Evolutionary conservation across 1,139 yeast genomes (phyloP).

Genomic region (Magnusiomyces suaveolens): DNA sequence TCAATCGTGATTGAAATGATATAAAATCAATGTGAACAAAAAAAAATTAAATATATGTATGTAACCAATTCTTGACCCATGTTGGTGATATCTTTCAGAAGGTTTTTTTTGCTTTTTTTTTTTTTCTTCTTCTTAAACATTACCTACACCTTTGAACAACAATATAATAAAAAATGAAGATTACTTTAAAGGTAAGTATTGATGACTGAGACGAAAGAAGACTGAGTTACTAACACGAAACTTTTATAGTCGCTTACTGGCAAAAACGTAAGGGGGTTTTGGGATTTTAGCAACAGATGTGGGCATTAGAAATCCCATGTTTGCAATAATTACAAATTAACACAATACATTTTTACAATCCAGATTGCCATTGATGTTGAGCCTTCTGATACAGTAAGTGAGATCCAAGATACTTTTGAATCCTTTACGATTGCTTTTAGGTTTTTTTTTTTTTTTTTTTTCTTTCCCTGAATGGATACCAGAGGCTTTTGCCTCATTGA

Average conservation of each 20-base stretch:
- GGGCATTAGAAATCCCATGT: neutral
- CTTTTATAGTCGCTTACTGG: constrained; percentile 30
- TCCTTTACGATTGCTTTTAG: neutral
- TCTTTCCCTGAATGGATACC: neutral
- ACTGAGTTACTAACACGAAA: constrained; percentile 17
- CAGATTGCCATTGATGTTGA: constrained; percentile 73
- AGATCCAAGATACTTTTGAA: too few relatives aligned
- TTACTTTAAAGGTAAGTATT: constrained; percentile 12
- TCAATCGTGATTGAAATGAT: neutral
- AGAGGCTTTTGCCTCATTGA: neutral
- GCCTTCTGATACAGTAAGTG: constrained; percentile 54
- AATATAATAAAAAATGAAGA: constrained; percentile 10
- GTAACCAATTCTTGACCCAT: neutral
- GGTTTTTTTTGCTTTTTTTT: neutral
- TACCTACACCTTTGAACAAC: neutral
- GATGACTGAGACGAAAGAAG: too few relatives aligned
- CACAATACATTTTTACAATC: neutral
- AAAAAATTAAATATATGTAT: neutral
- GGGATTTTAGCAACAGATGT: too few relatives aligned
- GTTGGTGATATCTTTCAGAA: neutral
- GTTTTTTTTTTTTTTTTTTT: neutral
- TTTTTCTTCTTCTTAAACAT: neutral
- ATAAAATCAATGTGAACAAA: neutral
- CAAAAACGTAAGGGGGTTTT: constrained; percentile 56
- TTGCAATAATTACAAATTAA: constrained; percentile 4